phyloP scores from a whole-genome alignment of 371 early-diverging fungal genomes.

The Blyttiomyces sp. region DNA sequence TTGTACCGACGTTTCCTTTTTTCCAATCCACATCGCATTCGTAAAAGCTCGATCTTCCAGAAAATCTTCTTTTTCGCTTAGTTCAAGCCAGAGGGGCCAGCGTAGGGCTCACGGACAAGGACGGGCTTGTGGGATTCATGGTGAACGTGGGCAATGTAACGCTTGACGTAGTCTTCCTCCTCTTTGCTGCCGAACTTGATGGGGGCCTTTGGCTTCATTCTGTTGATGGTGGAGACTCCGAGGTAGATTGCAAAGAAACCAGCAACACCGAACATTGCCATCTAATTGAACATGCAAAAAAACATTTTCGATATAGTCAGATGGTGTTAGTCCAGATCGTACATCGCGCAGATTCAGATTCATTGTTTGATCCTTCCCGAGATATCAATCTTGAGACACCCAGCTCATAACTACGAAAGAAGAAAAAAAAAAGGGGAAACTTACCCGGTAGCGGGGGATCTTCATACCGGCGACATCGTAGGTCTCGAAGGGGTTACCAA shows the following conservation, averaged over 20 bases:
- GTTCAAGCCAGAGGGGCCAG: conserved; percentile 19
- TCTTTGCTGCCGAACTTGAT: conserved; percentile 30
- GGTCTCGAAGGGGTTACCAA: conserved; percentile 41
- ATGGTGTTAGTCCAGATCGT: not conserved
- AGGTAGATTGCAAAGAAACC: conserved; percentile 29
- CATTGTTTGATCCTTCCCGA: no score
- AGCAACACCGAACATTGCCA: conserved; percentile 31
- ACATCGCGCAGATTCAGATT: no score
- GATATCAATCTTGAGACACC: no score
- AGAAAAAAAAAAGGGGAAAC: not conserved
- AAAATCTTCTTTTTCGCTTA: conserved; percentile 16
- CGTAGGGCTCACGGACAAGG: conserved; percentile 30
- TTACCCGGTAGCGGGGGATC: conserved; percentile 44
- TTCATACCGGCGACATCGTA: conserved; percentile 31
- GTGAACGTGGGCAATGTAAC: conserved; percentile 34
- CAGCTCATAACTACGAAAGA: no score
- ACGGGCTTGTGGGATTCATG: conserved; percentile 38
- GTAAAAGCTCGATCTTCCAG: no score
- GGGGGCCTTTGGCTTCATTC: conserved; percentile 30
- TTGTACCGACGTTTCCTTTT: no score
- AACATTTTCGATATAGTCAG: not conserved
- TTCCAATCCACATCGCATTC: no score
- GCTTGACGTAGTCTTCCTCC: conserved; percentile 41
- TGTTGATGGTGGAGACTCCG: conserved; percentile 19
- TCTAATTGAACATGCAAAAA: conserved; percentile 11